Conservation (phyloP, 108 stramenopile genomes). For the Pseudonitzschia multiseries region DNA sequence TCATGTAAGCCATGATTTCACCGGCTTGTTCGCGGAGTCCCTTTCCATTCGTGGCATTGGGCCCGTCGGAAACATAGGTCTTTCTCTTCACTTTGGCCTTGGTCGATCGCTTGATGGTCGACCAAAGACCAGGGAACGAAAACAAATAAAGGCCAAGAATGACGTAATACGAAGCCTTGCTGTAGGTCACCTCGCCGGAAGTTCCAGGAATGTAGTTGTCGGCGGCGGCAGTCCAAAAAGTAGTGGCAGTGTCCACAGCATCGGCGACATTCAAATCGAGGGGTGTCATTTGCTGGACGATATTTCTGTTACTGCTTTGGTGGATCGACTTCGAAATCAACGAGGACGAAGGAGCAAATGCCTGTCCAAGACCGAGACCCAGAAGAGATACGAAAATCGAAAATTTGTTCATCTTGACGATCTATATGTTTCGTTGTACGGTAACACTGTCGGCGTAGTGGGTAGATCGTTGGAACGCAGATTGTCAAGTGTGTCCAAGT, state of each 20-base stretch:
- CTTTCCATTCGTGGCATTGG: conserved; percentile 42
- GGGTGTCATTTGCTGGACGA: neutral
- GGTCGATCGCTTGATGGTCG: conserved; percentile 87
- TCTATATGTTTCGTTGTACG: neutral
- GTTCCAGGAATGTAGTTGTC: conserved; percentile 31
- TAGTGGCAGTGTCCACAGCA: neutral
- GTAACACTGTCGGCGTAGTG: neutral
- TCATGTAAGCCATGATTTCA: conserved; percentile 97
- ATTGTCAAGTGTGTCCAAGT: neutral
- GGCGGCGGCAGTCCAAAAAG: neutral
- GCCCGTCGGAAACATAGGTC: conserved; percentile 69
- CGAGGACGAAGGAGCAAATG: neutral
- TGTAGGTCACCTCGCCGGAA: conserved; percentile 59
- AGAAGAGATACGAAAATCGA: neutral
- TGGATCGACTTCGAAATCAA: neutral
- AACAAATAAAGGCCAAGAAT: conserved; percentile 85
- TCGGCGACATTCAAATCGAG: neutral
- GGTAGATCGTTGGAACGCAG: neutral
- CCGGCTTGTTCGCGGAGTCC: conserved; percentile 81
- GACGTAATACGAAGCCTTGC: conserved; percentile 87
- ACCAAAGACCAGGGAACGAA: conserved; percentile 91
- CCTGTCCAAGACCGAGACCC: conserved; percentile 1
- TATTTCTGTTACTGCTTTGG: neutral
- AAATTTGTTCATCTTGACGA: neutral
- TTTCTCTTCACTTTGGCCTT: conserved; percentile 87